phyloP scores from a whole-genome alignment of 495 filamentous ascomycete species.

The Aspergillus hancockii region DNA sequence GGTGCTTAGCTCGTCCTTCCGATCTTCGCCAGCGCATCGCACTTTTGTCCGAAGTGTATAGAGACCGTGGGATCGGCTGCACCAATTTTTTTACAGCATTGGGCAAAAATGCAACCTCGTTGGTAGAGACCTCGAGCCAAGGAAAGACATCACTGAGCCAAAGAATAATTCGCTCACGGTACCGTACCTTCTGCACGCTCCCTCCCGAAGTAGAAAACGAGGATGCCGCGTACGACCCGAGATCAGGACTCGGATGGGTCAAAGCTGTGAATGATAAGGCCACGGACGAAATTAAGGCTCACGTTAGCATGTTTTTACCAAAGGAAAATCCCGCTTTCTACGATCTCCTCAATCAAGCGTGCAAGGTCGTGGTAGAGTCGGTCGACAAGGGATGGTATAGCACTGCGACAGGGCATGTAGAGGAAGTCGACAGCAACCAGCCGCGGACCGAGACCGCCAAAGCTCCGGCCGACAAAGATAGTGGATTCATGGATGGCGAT shows the following conservation, averaged over 20 bases:
- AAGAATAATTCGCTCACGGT: slow-evolving; percentile 45
- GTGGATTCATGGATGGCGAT: slow-evolving; percentile 37
- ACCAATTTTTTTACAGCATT: slow-evolving; percentile 82
- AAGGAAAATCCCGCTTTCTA: slow-evolving; percentile 80
- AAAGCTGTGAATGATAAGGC: slow-evolving; percentile 76
- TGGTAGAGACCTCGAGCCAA: slow-evolving; percentile 33
- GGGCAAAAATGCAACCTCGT: slow-evolving; percentile 57
- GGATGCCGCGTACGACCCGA: slow-evolving; percentile 15
- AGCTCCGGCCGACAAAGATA: slow-evolving; percentile 17
- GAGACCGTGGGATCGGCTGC: slow-evolving; percentile 62
- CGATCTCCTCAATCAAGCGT: slow-evolving; percentile 64
- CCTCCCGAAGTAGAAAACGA: slow-evolving; percentile 57
- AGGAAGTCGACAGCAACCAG: slow-evolving; percentile 18
- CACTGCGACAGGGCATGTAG: slow-evolving; percentile 28
- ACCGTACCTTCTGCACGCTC: slow-evolving; percentile 83
- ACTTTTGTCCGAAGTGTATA: slow-evolving; percentile 55
- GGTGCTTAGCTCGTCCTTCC: slow-evolving; percentile 74
- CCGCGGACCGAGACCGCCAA: slow-evolving; percentile 17
- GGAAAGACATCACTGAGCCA: slow-evolving; percentile 38
- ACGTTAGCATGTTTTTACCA: slow-evolving; percentile 84
- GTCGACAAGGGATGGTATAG: slow-evolving; percentile 47
- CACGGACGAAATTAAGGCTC: slow-evolving; percentile 75
- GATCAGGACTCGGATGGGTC: slow-evolving; percentile 54
- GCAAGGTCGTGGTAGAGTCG: slow-evolving; percentile 55
- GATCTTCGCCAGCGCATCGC: slow-evolving; percentile 70